phyloP scores from a whole-genome alignment of 2,329 filamentous ascomycete species.

The Exophiala sideris region DNA sequence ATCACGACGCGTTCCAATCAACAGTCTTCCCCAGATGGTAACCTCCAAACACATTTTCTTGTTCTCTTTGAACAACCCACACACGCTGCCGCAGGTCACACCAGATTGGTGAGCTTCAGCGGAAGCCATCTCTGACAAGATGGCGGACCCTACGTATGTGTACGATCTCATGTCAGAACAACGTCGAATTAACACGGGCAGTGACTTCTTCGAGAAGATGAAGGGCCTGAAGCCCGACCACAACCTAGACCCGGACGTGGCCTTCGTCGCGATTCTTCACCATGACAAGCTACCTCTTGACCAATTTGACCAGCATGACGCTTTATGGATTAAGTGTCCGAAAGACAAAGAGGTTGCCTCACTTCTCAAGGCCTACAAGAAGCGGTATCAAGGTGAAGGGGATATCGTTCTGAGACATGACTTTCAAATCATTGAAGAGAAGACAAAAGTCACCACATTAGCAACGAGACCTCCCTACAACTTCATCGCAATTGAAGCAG shows the following conservation, averaged over 20 bases:
- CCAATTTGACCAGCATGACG: slow-evolving; percentile 1
- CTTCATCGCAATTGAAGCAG: slow-evolving; percentile 30
- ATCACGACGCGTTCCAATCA: too few species aligned
- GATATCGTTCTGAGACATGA: slow-evolving; percentile 12
- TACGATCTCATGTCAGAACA: too few species aligned
- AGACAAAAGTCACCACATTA: slow-evolving; percentile 13
- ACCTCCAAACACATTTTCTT: too few species aligned
- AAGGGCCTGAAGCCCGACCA: slow-evolving; percentile 6
- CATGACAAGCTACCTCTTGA: slow-evolving; percentile 5
- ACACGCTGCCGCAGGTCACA: too few species aligned
- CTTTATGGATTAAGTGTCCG: slow-evolving; percentile 17
- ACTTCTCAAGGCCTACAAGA: slow-evolving; percentile 13
- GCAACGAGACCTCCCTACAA: slow-evolving; percentile 25
- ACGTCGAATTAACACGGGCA: not conserved
- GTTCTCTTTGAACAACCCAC: too few species aligned
- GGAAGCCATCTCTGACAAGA: too few species aligned
- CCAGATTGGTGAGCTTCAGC: too few species aligned
- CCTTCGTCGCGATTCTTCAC: slow-evolving; percentile 14
- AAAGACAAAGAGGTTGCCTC: slow-evolving; percentile 3
- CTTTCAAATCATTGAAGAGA: slow-evolving; percentile 3
- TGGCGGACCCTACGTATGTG: too few species aligned
- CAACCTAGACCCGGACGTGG: slow-evolving; percentile 8
- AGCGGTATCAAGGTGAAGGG: slow-evolving; percentile 1
- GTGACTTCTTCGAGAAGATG: slow-evolving; percentile 9
- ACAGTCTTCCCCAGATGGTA: too few species aligned